Evolutionary conservation across 139 green algal species (phyloP).

Genomic region (Chlamydomonas incerta): DNA sequence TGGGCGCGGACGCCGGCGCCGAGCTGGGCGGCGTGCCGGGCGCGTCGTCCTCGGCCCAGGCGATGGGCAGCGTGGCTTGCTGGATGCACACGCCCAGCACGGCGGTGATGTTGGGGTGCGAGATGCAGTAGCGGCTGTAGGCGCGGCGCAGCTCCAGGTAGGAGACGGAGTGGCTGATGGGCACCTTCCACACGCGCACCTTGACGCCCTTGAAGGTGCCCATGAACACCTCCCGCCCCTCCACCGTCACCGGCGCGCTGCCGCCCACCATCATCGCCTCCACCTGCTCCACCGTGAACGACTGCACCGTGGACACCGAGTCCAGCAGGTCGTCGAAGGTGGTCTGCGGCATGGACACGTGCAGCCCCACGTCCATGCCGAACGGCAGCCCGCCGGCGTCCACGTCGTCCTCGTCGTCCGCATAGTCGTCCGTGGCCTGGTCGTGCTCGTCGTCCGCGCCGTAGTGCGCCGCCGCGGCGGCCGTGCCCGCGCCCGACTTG

Average conservation of each 20-base stretch:
- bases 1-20: neutral
- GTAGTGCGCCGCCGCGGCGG: neutral
- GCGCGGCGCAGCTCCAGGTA: conserved; percentile 62
- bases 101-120: conserved; percentile 67
- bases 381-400: neutral
- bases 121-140: conserved; percentile 62
- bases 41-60: conserved; percentile 29
- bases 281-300: conserved; percentile 55
- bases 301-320: conserved; percentile 61
- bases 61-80: conserved; percentile 23
- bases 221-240: conserved; percentile 56
- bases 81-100: conserved; percentile 70
- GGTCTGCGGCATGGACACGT: conserved; percentile 59
- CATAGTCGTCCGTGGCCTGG: conserved; percentile 41
- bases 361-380: neutral
- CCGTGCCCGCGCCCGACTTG: neutral
- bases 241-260: conserved; percentile 43
- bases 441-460: conserved; percentile 39
- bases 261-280: conserved; percentile 52
- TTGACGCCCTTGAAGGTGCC: conserved; percentile 60
- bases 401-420: conserved; percentile 2
- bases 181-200: conserved; percentile 59
- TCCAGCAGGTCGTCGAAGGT: conserved; percentile 58
- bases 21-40: neutral
- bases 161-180: conserved; percentile 52